phyloP scores from a whole-genome alignment of 345 rosid species.

The Toxicodendron radicans region DNA sequence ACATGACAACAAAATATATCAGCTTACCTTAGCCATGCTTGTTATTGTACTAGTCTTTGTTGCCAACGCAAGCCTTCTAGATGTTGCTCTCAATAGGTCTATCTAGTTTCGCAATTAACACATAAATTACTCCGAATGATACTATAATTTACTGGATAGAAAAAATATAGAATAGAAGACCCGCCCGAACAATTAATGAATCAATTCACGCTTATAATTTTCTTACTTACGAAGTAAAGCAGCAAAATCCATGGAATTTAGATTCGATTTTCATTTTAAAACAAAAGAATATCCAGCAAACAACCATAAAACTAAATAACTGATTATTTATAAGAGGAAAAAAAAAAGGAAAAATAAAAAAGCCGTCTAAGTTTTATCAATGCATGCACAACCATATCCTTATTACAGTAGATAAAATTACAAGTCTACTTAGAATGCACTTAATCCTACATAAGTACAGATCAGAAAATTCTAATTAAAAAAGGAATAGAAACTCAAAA shows the following conservation, averaged over 20 bases:
- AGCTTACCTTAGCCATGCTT: constrained; percentile 71
- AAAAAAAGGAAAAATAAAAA: not conserved
- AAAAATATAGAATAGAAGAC: not conserved
- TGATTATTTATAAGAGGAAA: not conserved
- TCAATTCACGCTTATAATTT: not conserved
- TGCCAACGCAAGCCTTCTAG: constrained; percentile 42
- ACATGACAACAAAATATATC: not conserved
- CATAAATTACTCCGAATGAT: constrained; percentile 23
- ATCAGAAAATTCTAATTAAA: not conserved
- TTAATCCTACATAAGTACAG: not conserved
- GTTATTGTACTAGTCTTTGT: constrained; percentile 35
- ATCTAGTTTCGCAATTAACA: constrained; percentile 56
- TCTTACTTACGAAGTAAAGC: not conserved
- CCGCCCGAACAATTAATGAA: not conserved
- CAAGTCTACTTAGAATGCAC: too few species aligned
- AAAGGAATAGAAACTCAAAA: not conserved
- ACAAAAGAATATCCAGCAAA: too few species aligned
- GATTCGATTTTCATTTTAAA: too few species aligned
- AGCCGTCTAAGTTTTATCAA: not conserved
- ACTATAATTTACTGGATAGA: too few species aligned
- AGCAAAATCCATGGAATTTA: too few species aligned
- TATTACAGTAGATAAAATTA: too few species aligned
- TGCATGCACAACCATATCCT: not conserved
- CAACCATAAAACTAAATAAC: not conserved
- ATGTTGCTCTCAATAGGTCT: constrained; percentile 53